Evolutionary conservation across 2,329 filamentous ascomycete genomes (phyloP).

Genomic region (Pyrenochaeta sp.): DNA sequence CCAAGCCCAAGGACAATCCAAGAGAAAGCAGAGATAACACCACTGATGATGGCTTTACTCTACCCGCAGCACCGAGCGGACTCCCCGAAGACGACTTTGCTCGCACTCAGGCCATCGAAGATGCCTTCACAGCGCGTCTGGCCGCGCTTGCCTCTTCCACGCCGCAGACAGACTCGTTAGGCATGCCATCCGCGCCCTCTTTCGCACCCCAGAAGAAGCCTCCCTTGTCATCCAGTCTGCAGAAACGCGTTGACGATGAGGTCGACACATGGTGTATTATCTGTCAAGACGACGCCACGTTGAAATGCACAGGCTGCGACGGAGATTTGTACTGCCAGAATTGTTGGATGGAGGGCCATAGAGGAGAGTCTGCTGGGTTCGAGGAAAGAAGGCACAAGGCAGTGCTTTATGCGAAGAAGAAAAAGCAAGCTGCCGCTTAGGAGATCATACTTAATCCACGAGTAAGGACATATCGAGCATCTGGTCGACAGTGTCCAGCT

Average conservation of each 20-base stretch:
- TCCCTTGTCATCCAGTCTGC: constrained; percentile 43
- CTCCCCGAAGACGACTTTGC: constrained; percentile 37
- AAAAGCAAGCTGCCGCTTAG: constrained; percentile 25
- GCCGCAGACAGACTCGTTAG: constrained; percentile 34
- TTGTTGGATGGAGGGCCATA: constrained; percentile 85
- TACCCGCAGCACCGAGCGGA: constrained; percentile 56
- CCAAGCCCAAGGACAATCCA: neutral
- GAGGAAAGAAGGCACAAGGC: constrained; percentile 76
- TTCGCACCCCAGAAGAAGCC: constrained; percentile 51
- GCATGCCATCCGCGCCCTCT: constrained; percentile 58
- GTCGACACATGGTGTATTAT: constrained; percentile 82
- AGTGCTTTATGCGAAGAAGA: constrained; percentile 60
- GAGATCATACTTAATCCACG: neutral
- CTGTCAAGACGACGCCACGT: constrained; percentile 78
- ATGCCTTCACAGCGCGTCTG: constrained; percentile 56
- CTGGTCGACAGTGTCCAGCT: no score
- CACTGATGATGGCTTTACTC: constrained; percentile 29
- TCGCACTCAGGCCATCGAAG: constrained; percentile 49
- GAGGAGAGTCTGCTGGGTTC: constrained; percentile 71
- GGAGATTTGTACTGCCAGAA: constrained; percentile 75
- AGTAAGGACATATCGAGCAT: no score
- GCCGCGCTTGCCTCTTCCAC: constrained; percentile 55
- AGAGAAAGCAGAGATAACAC: constrained; percentile 3
- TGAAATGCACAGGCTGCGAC: constrained; percentile 77
- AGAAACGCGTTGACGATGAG: constrained; percentile 71